These are phyloP conservation scores for Phytophthora brassicae DNA, from an alignment of 352 stramenopile species.

Conservation along the genomic window DNA sequence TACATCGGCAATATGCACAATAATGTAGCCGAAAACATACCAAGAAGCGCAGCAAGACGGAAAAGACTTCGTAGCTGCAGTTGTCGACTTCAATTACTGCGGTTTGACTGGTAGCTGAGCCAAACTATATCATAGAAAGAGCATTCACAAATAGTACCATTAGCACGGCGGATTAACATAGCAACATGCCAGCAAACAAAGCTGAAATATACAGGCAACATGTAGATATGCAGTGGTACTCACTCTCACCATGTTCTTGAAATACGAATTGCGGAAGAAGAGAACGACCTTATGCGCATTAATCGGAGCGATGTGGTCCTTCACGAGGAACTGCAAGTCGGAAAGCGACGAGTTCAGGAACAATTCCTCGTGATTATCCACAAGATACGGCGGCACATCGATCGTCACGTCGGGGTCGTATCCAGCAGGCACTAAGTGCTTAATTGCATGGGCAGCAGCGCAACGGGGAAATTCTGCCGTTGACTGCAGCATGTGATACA, in stretches of 20 bases:
- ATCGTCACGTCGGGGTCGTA: conserved; percentile 83
- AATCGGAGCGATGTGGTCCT: conserved; percentile 83
- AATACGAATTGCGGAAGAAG: conserved; percentile 90
- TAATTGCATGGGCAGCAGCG: conserved; percentile 83
- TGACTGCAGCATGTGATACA: conserved; percentile 84
- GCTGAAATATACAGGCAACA: not conserved
- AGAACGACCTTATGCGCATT: conserved; percentile 89
- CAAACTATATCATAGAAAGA: conserved; percentile 58
- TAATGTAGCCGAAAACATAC: conserved; percentile 35
- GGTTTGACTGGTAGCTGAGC: conserved; percentile 75
- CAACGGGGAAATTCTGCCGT: conserved; percentile 73
- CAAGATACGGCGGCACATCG: conserved; percentile 73
- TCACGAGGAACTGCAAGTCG: conserved; percentile 87
- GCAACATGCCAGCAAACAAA: not conserved
- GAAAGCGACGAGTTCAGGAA: conserved; percentile 83
- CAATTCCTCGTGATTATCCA: conserved; percentile 88
- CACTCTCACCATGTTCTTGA: conserved; percentile 91
- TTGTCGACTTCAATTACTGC: conserved; percentile 89
- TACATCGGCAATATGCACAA: not conserved
- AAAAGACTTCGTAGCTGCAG: conserved; percentile 89
- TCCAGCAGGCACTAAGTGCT: conserved; percentile 72
- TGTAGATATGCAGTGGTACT: conserved; percentile 41
- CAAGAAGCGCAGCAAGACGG: conserved; percentile 80
- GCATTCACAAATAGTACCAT: conserved; percentile 12
- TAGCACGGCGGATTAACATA: not conserved